Evolutionary conservation across 768 basidiomycete species (phyloP), one percentile per base, ranked within the genome.

Genomic region (Suillus alpinus): DNA sequence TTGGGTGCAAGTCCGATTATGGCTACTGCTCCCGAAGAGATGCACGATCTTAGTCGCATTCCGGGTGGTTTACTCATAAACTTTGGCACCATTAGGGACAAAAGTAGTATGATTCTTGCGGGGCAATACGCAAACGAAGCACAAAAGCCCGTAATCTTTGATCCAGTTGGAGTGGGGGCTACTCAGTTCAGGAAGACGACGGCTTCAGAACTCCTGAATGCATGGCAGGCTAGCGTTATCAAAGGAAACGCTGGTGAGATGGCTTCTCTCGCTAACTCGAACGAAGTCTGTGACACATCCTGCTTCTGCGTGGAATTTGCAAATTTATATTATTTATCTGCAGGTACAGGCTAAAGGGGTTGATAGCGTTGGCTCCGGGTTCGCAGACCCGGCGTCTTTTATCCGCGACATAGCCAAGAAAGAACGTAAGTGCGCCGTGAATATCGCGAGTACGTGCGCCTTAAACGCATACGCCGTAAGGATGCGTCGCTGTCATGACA

Each of bases 171-270:
- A 20, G 82, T 94, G 0, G 95, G 95, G 6, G 94, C 95, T 0
- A 91, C 91, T 2, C 65, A 73, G 4, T 91, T 85, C 71, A 82
- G 95, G 52, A 85, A 86, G 64, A 76, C 78, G 10, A 81, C 79
- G 13, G 65, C 67, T 16, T 53, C 70, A 86, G 92, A 86, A 59
- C 79, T 96, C 13, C 74, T 96, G 20, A 77, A 88, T 60, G 74
- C 77, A 26, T 96, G 90, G 85, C 94, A 95, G 73, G 86, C 89
- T 12, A 88, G 89, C 18, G 90, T 96, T 23, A 95, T 98, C 74
- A 98, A 98, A 74, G 95, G 95, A 4, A 97, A 98, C 68, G 90
- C 93, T 0, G 92, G 84, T 16, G 95, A 98, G 75, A 86, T 98
- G 23, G 93, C 87, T 0, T 83, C 89, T 0, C 71, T 96, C 10